Evolutionary conservation across 2,329 filamentous ascomycete genomes (phyloP), one percentile per base, ranked within the genome.

Genomic region (Fusarium vanettenii): DNA sequence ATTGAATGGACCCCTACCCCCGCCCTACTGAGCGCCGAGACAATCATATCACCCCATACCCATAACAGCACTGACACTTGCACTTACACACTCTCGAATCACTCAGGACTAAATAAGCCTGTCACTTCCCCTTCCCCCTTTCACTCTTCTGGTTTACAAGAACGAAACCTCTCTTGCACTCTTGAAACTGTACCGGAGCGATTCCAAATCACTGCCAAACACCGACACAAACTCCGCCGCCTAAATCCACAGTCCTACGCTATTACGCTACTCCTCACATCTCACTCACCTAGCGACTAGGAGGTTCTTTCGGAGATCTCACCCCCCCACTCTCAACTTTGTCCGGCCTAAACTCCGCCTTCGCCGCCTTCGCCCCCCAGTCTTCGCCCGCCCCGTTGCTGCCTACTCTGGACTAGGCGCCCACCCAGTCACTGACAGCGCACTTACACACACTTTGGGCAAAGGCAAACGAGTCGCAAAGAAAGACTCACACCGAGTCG

Each of bases 371-470:
- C 64, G 67, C 74, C 60, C 70, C 66, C 63, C 64, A 74, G 57
- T 71, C 62, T 29, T 72, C 69, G 71, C 72, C 45, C 72, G 70
- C 70, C 73, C 69, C 73, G 72, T 76, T 78, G 75, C 75, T 74
- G 71, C 71, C 76, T 78, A 73, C 70, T 70, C 67, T 74, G 71
- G 75, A 63, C 74, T 78, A 78, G 69, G 64, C 75, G 71, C 71
- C 71, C 57, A 37, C 64, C 68, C 69, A 74, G 71, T 74, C 72
- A 74, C 63, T 74, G 72, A 74, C 72, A 74, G 72, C 72, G 61
- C 71, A 74, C 72, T 74, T 74, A 74, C 60, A 74, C 70, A 71
- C 68, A 68, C 71, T 61, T 74, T 74, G 71, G 71, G 71, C 67
- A 74, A 65, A 74, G 71, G 64, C 71, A 74, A 74, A 72, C 71